phyloP scores from a whole-genome alignment of 306 rosid species.

The Medicago arabica region DNA sequence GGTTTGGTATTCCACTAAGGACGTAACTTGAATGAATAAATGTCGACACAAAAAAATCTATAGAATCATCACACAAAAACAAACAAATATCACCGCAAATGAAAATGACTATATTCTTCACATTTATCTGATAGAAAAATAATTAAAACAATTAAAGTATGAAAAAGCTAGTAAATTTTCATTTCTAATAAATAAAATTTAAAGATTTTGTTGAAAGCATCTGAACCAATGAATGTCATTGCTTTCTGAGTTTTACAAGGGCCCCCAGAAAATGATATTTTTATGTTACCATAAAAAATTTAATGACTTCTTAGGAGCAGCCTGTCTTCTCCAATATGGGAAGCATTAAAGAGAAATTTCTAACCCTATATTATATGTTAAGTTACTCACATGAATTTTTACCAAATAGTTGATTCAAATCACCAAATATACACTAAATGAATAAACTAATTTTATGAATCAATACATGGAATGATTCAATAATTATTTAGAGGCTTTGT shows the following conservation, averaged over 20 bases:
- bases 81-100: background rate
- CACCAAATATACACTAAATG: background rate
- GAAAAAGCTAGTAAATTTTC: too few species aligned
- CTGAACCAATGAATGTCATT: background rate
- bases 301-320: background rate
- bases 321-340: constrained; percentile 34
- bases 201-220: constrained; percentile 22
- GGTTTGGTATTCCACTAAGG: background rate
- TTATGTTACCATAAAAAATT: constrained; percentile 4
- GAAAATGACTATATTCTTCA: constrained; percentile 37
- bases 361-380: constrained; percentile 17
- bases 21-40: constrained; percentile 32
- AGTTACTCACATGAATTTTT: constrained; percentile 27
- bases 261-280: background rate
- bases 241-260: background rate
- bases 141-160: too few species aligned
- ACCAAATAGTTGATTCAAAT: background rate
- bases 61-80: constrained; percentile 24
- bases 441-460: background rate
- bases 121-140: background rate
- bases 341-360: constrained; percentile 8
- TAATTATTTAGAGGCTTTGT: background rate
- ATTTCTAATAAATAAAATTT: too few species aligned
- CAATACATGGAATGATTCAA: background rate
- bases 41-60: constrained; percentile 16